Evolutionary conservation across 1,139 yeast species (phyloP).

Genomic region (Diutina sp.): DNA sequence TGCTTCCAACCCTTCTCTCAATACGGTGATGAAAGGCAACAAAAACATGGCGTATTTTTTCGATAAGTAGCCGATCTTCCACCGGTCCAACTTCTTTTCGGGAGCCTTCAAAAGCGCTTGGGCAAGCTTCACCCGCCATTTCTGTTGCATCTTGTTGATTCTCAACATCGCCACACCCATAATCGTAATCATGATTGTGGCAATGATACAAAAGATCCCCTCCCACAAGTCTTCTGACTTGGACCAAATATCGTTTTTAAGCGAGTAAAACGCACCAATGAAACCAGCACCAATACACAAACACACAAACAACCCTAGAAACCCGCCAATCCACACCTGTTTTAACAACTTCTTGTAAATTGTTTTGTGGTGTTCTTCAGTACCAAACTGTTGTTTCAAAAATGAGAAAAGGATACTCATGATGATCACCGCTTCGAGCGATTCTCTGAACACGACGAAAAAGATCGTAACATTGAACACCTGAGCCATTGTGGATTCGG

Average conservation of each 20-base stretch:
- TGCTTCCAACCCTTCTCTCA: conserved; percentile 88
- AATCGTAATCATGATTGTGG: conserved; percentile 67
- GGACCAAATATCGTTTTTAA: conserved; percentile 78
- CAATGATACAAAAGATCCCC: conserved; percentile 75
- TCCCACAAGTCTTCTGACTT: conserved; percentile 87
- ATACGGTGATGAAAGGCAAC: conserved; percentile 72
- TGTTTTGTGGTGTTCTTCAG: conserved; percentile 55
- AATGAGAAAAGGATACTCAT: conserved; percentile 66
- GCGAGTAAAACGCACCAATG: conserved; percentile 38
- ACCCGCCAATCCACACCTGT: conserved; percentile 4
- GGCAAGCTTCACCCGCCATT: conserved; percentile 87
- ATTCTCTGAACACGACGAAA: conserved; percentile 78
- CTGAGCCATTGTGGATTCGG: conserved; percentile 13
- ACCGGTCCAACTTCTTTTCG: neutral
- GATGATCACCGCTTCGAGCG: conserved; percentile 78
- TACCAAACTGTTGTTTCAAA: conserved; percentile 64
- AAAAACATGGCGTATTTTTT: conserved; percentile 67
- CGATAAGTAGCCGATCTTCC: conserved; percentile 20
- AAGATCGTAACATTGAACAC: conserved; percentile 63
- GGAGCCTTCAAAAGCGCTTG: conserved; percentile 40
- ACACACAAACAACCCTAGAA: neutral
- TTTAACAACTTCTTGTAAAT: conserved; percentile 45
- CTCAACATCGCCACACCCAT: conserved; percentile 93
- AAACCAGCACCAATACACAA: conserved; percentile 1
- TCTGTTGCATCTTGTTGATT: conserved; percentile 79